Conservation (phyloP, 1,139 yeast genomes). For the Protomyces macrosporus region DNA sequence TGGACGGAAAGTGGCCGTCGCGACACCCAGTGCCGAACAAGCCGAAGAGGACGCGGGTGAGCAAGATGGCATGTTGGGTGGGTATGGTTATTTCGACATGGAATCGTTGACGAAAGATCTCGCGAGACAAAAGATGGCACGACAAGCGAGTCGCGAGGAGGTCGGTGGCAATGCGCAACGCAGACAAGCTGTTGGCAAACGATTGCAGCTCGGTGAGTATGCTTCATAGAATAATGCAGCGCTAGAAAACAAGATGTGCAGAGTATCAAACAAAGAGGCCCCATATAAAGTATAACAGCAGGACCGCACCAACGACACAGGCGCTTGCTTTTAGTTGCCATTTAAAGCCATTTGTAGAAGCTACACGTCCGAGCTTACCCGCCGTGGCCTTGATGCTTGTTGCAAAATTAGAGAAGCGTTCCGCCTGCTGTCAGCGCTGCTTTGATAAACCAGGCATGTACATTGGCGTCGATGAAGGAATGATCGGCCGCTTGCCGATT, state of each 20-base stretch:
- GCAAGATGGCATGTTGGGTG: constrained; percentile 53
- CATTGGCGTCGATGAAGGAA: constrained; percentile 46
- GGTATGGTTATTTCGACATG: constrained; percentile 72
- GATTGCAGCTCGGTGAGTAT: constrained; percentile 18
- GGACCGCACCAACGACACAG: constrained; percentile 37
- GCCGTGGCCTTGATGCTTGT: constrained; percentile 23
- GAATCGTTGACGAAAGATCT: constrained; percentile 49
- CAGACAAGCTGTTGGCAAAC: constrained; percentile 18
- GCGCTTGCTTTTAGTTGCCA: constrained; percentile 19
- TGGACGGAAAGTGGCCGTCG: constrained; percentile 5
- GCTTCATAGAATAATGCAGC: background rate
- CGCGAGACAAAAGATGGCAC: constrained; percentile 6
- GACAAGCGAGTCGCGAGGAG: constrained; percentile 11
- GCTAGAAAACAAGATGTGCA: background rate
- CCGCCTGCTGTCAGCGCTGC: constrained; percentile 23
- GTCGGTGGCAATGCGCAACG: constrained; percentile 20
- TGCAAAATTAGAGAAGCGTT: constrained; percentile 9
- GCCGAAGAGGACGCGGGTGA: constrained; percentile 42
- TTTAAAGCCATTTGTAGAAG: constrained; percentile 8
- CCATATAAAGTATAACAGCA: constrained; percentile 51
- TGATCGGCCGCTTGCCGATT: constrained; percentile 58
- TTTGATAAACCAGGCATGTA: constrained; percentile 2
- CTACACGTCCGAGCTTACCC: constrained; percentile 16
- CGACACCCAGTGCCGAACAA: constrained; percentile 30
- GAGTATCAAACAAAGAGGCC: constrained; percentile 34